A percentile compares a stretch with the other conserved stretches of the same genome.
Evolutionary conservation across 441 rosid species (phyloP).

Genomic region (Corymbia citriodora): DNA sequence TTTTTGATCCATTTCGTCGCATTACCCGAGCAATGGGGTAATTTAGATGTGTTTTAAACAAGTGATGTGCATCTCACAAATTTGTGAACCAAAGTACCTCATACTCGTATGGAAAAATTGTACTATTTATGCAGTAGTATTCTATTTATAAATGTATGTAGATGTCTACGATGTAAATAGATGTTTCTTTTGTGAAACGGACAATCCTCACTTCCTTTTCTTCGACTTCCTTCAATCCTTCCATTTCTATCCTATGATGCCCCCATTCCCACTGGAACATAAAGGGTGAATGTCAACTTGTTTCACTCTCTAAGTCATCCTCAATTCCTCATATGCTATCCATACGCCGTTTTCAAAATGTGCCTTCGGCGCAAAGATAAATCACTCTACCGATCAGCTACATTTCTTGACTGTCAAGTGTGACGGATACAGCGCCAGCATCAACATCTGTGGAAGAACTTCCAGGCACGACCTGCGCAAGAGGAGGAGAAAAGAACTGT

Average conservation of each 20-base stretch:
- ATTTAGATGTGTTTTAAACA: too few species aligned
- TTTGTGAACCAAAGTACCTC: too few species aligned
- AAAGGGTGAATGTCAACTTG: not conserved
- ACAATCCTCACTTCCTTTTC: not conserved
- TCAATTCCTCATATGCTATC: not conserved
- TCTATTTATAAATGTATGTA: not conserved
- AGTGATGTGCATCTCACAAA: too few species aligned
- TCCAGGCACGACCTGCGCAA: not conserved
- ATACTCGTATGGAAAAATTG: too few species aligned
- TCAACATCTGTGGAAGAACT: not conserved
- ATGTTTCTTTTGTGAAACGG: not conserved
- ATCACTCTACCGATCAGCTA: not conserved
- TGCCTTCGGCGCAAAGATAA: not conserved
- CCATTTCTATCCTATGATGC: not conserved
- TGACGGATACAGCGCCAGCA: not conserved
- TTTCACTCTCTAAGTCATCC: not conserved
- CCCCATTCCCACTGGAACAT: not conserved
- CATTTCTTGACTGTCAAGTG: not conserved
- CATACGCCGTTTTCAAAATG: not conserved
- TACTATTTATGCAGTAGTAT: not conserved
- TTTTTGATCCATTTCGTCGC: too few species aligned
- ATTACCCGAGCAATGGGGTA: too few species aligned
- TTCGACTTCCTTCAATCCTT: not conserved
- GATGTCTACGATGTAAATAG: not conserved
- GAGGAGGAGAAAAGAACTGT: constrained; percentile 2